A percentile compares a stretch with the other conserved stretches of the same genome.
Conservation (phyloP, 352 stramenopile species). For the Peronospora destructor region DNA sequence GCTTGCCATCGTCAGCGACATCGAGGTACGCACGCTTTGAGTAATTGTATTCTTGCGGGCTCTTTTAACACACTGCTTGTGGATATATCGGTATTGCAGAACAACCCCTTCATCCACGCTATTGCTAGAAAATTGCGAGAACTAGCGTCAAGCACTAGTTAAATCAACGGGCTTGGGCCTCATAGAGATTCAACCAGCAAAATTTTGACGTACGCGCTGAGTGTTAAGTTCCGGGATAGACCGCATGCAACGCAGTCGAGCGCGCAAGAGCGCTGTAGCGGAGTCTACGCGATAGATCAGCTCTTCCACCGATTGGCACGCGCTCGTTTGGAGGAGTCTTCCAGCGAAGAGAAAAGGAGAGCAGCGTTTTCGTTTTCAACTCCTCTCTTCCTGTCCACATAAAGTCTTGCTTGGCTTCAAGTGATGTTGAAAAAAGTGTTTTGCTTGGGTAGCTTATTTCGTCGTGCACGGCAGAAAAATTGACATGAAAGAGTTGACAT, state of each 20-base stretch:
- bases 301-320: not conserved
- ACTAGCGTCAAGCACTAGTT: conserved; percentile 33
- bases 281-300: not conserved
- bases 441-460: too few species aligned
- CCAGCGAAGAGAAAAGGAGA: not conserved
- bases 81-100: conserved; percentile 24
- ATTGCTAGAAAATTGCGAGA: conserved; percentile 64
- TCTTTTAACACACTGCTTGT: conserved; percentile 6
- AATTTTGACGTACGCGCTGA: conserved; percentile 19
- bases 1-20: conserved; percentile 48
- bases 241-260: not conserved
- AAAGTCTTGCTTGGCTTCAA: not conserved
- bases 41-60: not conserved
- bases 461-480: too few species aligned
- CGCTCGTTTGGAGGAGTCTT: not conserved
- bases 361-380: not conserved
- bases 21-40: conserved; percentile 44
- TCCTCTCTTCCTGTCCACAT: too few species aligned
- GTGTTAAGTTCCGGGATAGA: not conserved
- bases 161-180: conserved; percentile 1
- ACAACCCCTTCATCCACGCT: conserved; percentile 62
- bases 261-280: not conserved
- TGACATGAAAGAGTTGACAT: too few species aligned
- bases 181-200: conserved; percentile 12
- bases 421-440: too few species aligned